These are phyloP conservation scores for Rossbeevera mucosa DNA, from an alignment of 768 basidiomycete genomes.

Conservation along the genomic window DNA sequence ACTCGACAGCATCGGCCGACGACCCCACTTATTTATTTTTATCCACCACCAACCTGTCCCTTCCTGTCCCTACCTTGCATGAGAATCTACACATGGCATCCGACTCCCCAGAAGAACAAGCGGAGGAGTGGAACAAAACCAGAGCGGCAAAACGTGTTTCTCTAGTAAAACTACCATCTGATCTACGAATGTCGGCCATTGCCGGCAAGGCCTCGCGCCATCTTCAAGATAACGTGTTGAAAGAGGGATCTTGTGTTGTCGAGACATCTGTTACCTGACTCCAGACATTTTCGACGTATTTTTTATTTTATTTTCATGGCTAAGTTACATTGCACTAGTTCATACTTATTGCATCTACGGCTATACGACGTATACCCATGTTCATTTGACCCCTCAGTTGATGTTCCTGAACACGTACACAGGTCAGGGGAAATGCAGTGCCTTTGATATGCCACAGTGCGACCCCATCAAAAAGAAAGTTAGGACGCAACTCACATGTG, in stretches of 20 bases:
- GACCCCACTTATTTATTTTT: conserved; percentile 21
- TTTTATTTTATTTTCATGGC: conserved; percentile 2
- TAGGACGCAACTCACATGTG: background rate
- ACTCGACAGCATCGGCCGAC: conserved; percentile 30
- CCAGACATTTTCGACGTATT: background rate
- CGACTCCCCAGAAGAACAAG: conserved; percentile 58
- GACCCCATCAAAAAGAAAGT: conserved; percentile 3
- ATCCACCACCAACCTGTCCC: conserved; percentile 16
- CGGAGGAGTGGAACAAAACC: conserved; percentile 88
- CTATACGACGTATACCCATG: conserved; percentile 3
- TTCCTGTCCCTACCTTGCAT: conserved; percentile 30
- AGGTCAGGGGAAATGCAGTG: background rate
- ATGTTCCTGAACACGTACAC: background rate
- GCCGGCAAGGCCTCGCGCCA: conserved; percentile 14
- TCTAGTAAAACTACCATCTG: conserved; percentile 66
- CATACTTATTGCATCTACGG: conserved; percentile 7
- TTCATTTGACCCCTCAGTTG: background rate
- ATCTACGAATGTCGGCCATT: conserved; percentile 31
- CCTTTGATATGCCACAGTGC: background rate
- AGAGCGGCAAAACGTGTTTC: conserved; percentile 83
- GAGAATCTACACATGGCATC: conserved; percentile 44
- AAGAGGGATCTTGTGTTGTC: conserved; percentile 9
- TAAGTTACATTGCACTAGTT: conserved; percentile 4
- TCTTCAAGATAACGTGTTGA: conserved; percentile 2
- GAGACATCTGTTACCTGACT: conserved; percentile 2